phyloP scores from a whole-genome alignment of 2,329 filamentous ascomycete species.

The Botrytis porri region DNA sequence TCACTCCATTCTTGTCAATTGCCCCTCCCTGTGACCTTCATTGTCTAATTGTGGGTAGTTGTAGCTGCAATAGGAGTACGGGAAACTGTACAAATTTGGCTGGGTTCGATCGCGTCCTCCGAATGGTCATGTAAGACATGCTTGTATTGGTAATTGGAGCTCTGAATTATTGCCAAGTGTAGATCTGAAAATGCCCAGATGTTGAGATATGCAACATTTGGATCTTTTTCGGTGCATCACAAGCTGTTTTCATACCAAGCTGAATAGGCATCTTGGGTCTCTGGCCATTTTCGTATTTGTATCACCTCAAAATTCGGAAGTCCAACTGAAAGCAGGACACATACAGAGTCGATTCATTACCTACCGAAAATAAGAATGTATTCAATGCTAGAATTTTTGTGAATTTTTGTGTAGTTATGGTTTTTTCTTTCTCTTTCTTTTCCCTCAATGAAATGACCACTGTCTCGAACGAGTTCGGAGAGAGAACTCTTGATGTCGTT shows the following conservation, averaged over 20 bases:
- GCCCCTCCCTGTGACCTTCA: background rate
- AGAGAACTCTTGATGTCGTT: background rate
- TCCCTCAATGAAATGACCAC: background rate
- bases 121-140: background rate
- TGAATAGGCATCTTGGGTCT: background rate
- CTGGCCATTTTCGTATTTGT: background rate
- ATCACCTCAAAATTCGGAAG: background rate
- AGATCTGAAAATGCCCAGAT: conserved; percentile 9
- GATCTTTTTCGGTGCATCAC: background rate
- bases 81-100: background rate
- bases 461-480: background rate
- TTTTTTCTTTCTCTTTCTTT: too few relatives aligned
- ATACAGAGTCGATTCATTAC: too few relatives aligned
- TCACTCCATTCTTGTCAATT: background rate
- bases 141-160: background rate
- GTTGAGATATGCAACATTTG: conserved; percentile 5
- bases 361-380: too few relatives aligned
- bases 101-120: background rate
- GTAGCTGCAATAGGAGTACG: background rate
- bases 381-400: background rate
- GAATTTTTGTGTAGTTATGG: background rate
- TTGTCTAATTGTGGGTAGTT: background rate
- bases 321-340: background rate
- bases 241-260: background rate
- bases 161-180: background rate